Conservation (phyloP, 768 basidiomycete species). For the Phanerodontia chrysosporium region DNA sequence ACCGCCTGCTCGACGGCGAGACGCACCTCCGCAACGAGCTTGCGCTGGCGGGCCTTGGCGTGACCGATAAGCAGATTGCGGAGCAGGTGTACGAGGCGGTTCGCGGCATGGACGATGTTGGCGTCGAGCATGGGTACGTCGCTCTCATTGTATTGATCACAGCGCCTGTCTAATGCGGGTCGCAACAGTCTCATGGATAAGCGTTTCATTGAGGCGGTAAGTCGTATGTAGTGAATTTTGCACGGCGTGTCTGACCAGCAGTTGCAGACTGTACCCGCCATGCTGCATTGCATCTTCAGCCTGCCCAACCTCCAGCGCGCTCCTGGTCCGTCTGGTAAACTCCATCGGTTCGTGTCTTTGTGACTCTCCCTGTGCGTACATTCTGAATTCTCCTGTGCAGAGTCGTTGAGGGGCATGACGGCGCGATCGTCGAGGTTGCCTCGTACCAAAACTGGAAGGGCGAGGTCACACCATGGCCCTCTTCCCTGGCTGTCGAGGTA, state of each 20-base stretch:
- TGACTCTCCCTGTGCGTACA: background rate
- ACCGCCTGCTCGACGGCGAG: constrained; percentile 14
- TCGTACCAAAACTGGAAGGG: constrained; percentile 10
- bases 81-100: constrained; percentile 13
- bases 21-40: background rate
- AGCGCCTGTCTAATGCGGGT: no score
- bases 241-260: background rate
- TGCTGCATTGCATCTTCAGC: constrained; percentile 11
- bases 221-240: no score
- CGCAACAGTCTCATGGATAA: constrained; percentile 10
- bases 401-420: background rate
- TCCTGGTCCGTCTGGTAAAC: constrained; percentile 7
- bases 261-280: constrained; percentile 3
- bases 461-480: constrained; percentile 14
- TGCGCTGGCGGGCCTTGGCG: background rate
- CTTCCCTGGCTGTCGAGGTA: constrained; percentile 14
- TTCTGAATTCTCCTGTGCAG: background rate
- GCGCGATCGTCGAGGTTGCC: background rate
- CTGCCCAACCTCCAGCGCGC: constrained; percentile 1
- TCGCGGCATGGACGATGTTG: constrained; percentile 4
- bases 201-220: constrained; percentile 7
- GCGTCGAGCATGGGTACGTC: constrained; percentile 2
- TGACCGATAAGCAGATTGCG: background rate
- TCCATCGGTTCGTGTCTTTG: constrained; percentile 8
- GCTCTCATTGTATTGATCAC: background rate